Percentiles rank a stretch among this genome's conserved stretches.
Conservation (phyloP, 306 rosid genomes). For the Castanopsis chinensis region DNA sequence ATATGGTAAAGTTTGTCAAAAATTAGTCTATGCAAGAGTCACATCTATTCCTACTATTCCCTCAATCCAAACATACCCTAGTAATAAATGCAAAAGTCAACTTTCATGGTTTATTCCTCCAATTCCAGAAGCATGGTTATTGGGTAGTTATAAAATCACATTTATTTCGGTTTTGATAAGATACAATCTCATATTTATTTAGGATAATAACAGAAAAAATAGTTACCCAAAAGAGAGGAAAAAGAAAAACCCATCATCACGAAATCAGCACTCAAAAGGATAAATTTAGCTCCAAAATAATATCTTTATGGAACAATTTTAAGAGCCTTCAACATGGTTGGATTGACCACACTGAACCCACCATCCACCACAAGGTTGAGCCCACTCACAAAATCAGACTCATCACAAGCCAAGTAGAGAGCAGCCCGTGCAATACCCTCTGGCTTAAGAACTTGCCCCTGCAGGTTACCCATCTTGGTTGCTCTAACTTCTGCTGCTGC, state of each 20-base stretch:
- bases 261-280: neutral
- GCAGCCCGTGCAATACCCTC: neutral
- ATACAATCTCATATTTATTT: no score
- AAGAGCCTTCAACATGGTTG: neutral
- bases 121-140: no score
- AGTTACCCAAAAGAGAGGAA: no score
- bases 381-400: constrained; percentile 24
- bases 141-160: no score
- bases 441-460: neutral
- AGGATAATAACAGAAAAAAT: no score
- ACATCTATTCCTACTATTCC: no score
- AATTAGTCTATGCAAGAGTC: no score
- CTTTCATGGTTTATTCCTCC: no score
- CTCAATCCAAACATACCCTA: no score
- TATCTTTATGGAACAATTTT: neutral
- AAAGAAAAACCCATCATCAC: neutral
- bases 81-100: no score
- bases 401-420: constrained; percentile 24
- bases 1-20: no score
- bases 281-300: neutral
- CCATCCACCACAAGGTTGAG: constrained; percentile 28
- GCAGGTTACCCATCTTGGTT: neutral
- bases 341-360: constrained; percentile 4
- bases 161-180: no score
- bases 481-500: neutral